Percentiles rank a stretch among this genome's conserved stretches.
Conservation (phyloP, 441 rosid species). For the Mallotus repandus region DNA sequence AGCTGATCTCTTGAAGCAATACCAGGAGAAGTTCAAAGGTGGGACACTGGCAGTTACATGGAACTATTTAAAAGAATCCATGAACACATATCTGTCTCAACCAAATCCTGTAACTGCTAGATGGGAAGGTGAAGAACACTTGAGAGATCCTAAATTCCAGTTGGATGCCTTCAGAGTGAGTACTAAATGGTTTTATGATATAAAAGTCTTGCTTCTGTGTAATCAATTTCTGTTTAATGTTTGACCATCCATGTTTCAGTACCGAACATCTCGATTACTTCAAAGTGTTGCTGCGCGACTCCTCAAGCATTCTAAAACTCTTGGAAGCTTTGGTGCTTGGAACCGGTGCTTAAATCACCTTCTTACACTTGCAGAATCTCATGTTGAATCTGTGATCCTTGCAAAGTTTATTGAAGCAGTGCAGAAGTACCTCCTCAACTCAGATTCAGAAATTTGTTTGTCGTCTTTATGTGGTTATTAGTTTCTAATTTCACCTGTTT, state of each 20-base stretch:
- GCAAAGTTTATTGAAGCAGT: slow-evolving; percentile 87
- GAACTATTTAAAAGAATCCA: slow-evolving; percentile 94
- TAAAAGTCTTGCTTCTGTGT: neutral
- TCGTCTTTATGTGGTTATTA: neutral
- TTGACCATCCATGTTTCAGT: slow-evolving; percentile 43
- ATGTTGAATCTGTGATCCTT: slow-evolving; percentile 92
- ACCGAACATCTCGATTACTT: slow-evolving; percentile 91
- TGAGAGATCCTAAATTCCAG: slow-evolving; percentile 91
- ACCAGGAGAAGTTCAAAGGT: slow-evolving; percentile 90
- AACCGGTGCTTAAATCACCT: slow-evolving; percentile 99
- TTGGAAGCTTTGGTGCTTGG: slow-evolving; percentile 95
- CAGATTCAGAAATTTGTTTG: neutral
- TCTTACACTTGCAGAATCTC: slow-evolving; percentile 93
- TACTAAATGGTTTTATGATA: slow-evolving; percentile 12
- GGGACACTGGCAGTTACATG: slow-evolving; percentile 91
- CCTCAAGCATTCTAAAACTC: slow-evolving; percentile 72
- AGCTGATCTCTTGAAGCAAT: slow-evolving; percentile 83
- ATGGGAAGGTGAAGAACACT: slow-evolving; percentile 93
- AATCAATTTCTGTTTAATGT: neutral
- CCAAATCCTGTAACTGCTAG: slow-evolving; percentile 94
- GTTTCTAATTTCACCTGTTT: slow-evolving; percentile 23
- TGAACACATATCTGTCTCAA: slow-evolving; percentile 86
- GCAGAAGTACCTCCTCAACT: slow-evolving; percentile 52
- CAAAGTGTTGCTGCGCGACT: slow-evolving; percentile 84
- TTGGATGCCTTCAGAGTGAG: slow-evolving; percentile 96